Evolutionary conservation across 169 alveolate species (phyloP).

Genomic region (Cryptosporidium meleagridis): DNA sequence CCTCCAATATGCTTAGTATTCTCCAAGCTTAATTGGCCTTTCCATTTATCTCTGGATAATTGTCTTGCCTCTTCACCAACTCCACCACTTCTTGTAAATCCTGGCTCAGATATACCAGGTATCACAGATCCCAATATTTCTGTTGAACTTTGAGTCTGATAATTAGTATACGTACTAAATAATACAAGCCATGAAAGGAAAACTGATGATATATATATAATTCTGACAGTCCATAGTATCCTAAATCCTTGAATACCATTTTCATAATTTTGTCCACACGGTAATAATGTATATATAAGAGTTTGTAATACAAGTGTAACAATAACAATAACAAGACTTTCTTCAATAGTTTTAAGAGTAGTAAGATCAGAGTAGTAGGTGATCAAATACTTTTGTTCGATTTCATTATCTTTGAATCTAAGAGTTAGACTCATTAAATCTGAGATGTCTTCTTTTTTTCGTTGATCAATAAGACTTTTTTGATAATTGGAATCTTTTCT

Average conservation of each 20-base stretch:
- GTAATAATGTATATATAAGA: slow-evolving; percentile 81
- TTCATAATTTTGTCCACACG: slow-evolving; percentile 80
- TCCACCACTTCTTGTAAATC: not conserved
- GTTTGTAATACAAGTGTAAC: slow-evolving; percentile 89
- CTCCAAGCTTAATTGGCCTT: slow-evolving; percentile 3
- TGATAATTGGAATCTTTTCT: not conserved
- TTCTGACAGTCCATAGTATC: slow-evolving; percentile 88
- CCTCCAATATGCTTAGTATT: slow-evolving; percentile 51
- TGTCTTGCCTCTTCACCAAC: not conserved
- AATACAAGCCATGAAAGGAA: slow-evolving; percentile 87
- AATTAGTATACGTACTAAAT: slow-evolving; percentile 33
- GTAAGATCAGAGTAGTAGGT: slow-evolving; percentile 87
- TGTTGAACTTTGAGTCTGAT: slow-evolving; percentile 26
- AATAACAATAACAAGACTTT: slow-evolving; percentile 86
- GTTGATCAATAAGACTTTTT: not conserved
- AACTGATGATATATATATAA: slow-evolving; percentile 83
- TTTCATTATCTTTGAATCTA: slow-evolving; percentile 84
- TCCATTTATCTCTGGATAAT: not conserved
- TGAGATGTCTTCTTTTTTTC: slow-evolving; percentile 30
- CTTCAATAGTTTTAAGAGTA: slow-evolving; percentile 87
- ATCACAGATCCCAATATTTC: not conserved
- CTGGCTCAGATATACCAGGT: not conserved
- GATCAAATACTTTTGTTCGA: slow-evolving; percentile 87
- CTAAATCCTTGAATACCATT: slow-evolving; percentile 79
- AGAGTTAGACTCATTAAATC: slow-evolving; percentile 82